Percentiles rank a stretch among this genome's conserved stretches.
phyloP scores from a whole-genome alignment of 176 grass and related monocot species.

The Melocanna baccifera region DNA sequence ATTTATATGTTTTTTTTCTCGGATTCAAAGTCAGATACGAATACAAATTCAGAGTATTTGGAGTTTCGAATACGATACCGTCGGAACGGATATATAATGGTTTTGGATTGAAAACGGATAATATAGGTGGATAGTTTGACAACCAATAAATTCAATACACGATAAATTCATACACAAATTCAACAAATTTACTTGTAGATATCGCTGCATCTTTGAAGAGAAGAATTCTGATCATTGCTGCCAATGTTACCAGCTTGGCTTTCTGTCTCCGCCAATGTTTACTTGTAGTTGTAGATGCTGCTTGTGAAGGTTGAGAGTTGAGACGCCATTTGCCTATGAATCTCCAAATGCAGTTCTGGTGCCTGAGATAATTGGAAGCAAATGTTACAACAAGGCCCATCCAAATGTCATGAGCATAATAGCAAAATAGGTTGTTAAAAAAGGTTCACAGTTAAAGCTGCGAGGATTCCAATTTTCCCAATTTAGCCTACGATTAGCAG shows the following conservation, averaged over 20 bases:
- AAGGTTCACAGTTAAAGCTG: neutral
- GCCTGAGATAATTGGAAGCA: constrained; percentile 33
- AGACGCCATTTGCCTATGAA: constrained; percentile 64
- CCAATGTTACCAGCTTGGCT: constrained; percentile 52
- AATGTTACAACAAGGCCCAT: constrained; percentile 4
- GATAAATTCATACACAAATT: no score
- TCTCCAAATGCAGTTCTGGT: constrained; percentile 63
- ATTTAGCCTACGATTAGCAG: neutral
- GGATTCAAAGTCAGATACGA: no score
- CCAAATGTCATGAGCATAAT: neutral
- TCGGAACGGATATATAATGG: no score
- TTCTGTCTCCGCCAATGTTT: constrained; percentile 73
- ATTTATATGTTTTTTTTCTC: no score
- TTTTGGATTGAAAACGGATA: no score
- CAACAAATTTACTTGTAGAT: no score
- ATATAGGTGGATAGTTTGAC: no score
- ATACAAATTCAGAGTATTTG: no score
- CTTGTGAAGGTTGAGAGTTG: constrained; percentile 51
- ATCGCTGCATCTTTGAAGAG: constrained; percentile 57
- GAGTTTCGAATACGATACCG: no score
- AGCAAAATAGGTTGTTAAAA: neutral
- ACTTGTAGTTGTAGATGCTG: no score
- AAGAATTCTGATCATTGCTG: constrained; percentile 40
- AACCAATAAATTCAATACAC: no score
- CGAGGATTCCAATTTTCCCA: neutral